These are phyloP conservation scores for Tulasnella sp. DNA, from an alignment of 768 basidiomycete genomes.

Conservation along the genomic window DNA sequence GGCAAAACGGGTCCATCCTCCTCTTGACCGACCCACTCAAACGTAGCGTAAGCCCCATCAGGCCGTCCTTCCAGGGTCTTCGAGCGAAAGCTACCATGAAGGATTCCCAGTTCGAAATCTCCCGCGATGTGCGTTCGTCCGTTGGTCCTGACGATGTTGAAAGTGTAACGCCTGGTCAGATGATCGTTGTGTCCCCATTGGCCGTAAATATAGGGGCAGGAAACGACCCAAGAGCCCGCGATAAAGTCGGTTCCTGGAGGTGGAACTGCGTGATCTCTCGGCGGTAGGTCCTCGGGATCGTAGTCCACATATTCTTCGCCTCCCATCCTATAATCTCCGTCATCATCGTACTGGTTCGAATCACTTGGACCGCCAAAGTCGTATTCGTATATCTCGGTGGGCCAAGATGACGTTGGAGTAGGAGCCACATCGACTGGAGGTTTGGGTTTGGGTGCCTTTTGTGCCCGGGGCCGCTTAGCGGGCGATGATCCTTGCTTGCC, in stretches of 20 bases:
- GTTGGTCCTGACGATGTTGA: slow-evolving; percentile 14
- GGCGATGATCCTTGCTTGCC: neutral
- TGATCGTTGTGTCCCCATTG: neutral
- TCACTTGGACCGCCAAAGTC: neutral
- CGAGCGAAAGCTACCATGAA: neutral
- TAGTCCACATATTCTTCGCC: neutral
- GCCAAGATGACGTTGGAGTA: neutral
- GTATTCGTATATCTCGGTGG: neutral
- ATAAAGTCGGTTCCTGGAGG: neutral
- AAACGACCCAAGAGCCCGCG: slow-evolving; percentile 6
- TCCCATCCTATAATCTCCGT: neutral
- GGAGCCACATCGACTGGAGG: neutral
- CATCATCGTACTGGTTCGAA: neutral
- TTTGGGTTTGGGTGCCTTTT: neutral
- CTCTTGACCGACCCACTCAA: slow-evolving; percentile 16
- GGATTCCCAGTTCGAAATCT: slow-evolving; percentile 9
- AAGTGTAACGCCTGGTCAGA: neutral
- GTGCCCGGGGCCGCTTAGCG: neutral
- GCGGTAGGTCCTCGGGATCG: neutral
- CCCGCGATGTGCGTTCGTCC: neutral
- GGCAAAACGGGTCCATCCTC: neutral
- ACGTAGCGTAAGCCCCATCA: slow-evolving; percentile 1
- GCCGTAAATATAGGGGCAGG: neutral
- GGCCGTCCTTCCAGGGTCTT: slow-evolving; percentile 7
- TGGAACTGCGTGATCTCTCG: neutral